Base-by-base conservation (phyloP, 2,329 filamentous ascomycete species). In the Talaromyces rugulosus region DNA sequence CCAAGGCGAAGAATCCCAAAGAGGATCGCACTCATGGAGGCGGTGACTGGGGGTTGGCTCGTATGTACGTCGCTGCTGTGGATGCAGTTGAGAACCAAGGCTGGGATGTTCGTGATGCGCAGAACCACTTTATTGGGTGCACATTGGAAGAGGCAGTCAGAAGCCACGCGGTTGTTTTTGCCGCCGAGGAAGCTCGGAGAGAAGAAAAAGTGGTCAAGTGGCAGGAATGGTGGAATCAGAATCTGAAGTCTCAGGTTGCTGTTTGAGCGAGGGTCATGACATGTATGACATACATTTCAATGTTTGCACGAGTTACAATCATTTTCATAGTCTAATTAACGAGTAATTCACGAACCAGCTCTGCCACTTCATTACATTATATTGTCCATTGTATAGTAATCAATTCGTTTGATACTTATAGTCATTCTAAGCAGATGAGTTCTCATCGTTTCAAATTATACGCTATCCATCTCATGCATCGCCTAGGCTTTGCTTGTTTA, bases 111-210 rank as follows among this genome's bases (percentile, higher is more conserved):
- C 78, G 83, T 47, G 83, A 83, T 64, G 93, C 93, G 1, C 94
- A 98, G 81, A 81, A 82, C 62, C 81, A 87, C 70, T 86, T 88
- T 71, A 81, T 98, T 30, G 92, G 92, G 0, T 96, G 91, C 75
- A 90, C 89, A 12, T 78, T 96, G 7, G 91, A 96, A 61, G 95
- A 98, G 71, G 86, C 89, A 1, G 83, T 98, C n/a, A 83, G 89
- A 56, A 96, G 92, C 70, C 95, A 98, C 77, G 93, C 90, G 1
- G 85, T 95, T 77, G 94, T 97, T 0, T 99, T 97, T 80, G 93
- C 92, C 28, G 95, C 94, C 0, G 95, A 98, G 77, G 90, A 96
- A 69, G 92, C 94, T 5, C 85, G 94, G 69, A 81, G 80, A 56
- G 82, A 83, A 57, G 86, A 84, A 70, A 87, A 83, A 71, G 87